A percentile compares a stretch with the other conserved stretches of the same genome.
Evolutionary conservation across 495 filamentous ascomycete genomes (phyloP).

Genomic region (Filosporella fistucella): DNA sequence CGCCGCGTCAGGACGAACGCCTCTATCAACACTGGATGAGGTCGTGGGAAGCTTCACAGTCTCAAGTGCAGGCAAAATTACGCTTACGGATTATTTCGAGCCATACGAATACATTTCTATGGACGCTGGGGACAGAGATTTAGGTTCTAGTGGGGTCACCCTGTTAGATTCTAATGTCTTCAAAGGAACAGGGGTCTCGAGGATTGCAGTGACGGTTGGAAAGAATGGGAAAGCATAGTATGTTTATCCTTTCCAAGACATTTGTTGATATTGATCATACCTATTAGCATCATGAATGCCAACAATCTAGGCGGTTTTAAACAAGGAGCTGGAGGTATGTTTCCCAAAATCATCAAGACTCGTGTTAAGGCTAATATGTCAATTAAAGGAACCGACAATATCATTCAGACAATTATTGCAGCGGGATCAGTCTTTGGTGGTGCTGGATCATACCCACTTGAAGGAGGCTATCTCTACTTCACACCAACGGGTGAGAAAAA

Average conservation of each 20-base stretch:
- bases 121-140: conserved; percentile 36
- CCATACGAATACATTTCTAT: conserved; percentile 38
- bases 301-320: conserved; percentile 46
- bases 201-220: conserved; percentile 35
- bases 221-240: conserved; percentile 46
- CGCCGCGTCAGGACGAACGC: conserved; percentile 30
- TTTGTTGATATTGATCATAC: background rate
- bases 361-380: no score
- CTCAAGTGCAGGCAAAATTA: conserved; percentile 26
- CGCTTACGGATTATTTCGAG: conserved; percentile 36
- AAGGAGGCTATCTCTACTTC: conserved; percentile 45
- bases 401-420: conserved; percentile 37
- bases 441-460: conserved; percentile 39
- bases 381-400: conserved; percentile 32
- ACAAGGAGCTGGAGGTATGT: conserved; percentile 32
- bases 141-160: conserved; percentile 34
- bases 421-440: conserved; percentile 39
- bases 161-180: conserved; percentile 35
- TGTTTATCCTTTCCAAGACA: no score
- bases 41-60: conserved; percentile 30
- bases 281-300: conserved; percentile 31
- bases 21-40: conserved; percentile 34
- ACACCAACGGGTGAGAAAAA: conserved; percentile 26
- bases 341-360: no score
- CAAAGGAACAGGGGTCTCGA: conserved; percentile 30